phyloP scores from a whole-genome alignment of 768 basidiomycete species.

The Termitomyces sp. region DNA sequence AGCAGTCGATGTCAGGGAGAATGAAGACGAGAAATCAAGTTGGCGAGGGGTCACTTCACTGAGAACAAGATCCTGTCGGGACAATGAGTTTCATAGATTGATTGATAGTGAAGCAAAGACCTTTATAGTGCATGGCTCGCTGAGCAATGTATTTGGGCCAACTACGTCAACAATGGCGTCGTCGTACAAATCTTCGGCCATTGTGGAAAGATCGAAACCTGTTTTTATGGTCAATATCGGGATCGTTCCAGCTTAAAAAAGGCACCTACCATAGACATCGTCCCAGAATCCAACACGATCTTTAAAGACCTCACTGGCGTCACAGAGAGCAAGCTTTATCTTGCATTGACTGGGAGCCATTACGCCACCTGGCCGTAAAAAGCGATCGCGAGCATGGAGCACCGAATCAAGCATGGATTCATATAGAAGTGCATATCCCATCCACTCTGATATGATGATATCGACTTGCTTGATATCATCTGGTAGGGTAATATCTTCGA shows the following conservation, averaged over 20 bases:
- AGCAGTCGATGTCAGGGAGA: conserved; percentile 66
- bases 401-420: conserved; percentile 99
- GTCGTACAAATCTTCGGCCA: conserved; percentile 70
- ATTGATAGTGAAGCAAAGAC: conserved; percentile 31
- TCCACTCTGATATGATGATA: conserved; percentile 97
- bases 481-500: conserved; percentile 83
- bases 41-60: conserved; percentile 60
- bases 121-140: conserved; percentile 62
- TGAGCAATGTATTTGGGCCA: conserved; percentile 58
- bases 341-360: conserved; percentile 90
- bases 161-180: conserved; percentile 87
- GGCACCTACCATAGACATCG: conserved; percentile 76
- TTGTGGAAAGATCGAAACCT: conserved; percentile 89
- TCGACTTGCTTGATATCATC: conserved; percentile 77
- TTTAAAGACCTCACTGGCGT: conserved; percentile 68
- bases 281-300: conserved; percentile 90
- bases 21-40: conserved; percentile 77
- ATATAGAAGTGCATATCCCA: conserved; percentile 90
- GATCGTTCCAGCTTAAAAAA: not conserved
- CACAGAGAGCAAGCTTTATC: conserved; percentile 82
- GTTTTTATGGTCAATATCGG: not conserved
- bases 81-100: not conserved
- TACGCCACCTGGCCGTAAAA: conserved; percentile 71
- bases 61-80: conserved; percentile 69
- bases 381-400: conserved; percentile 81